Percentiles rank a stretch among this genome's conserved stretches.
These are phyloP conservation scores for Ceraceosorus bombacis DNA, from an alignment of 1,284 basidiomycete genomes.

Conservation along the genomic window DNA sequence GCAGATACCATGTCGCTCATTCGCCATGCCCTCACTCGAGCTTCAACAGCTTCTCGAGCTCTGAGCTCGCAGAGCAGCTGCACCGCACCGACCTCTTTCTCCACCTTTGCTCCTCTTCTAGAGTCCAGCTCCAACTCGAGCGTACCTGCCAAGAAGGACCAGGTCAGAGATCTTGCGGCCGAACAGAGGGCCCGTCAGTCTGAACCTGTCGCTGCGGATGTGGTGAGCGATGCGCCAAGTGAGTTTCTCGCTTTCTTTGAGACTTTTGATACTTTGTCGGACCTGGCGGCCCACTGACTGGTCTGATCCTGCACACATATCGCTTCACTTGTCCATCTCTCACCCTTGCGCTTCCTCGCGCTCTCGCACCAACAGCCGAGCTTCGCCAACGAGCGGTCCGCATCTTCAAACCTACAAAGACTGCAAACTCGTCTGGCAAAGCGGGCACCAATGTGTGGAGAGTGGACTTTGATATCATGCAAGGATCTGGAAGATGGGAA, in stretches of 20 bases:
- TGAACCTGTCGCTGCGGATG: slow-evolving; percentile 25
- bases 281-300: background rate
- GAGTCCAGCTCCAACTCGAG: no score
- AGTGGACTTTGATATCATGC: slow-evolving; percentile 86
- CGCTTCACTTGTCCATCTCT: background rate
- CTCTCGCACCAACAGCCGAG: slow-evolving; percentile 56
- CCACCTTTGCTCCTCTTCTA: no score
- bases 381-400: slow-evolving; percentile 78
- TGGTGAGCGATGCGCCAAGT: slow-evolving; percentile 36
- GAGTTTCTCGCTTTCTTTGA: slow-evolving; percentile 8
- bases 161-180: no score
- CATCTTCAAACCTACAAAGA: slow-evolving; percentile 86
- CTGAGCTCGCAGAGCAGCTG: no score
- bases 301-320: background rate
- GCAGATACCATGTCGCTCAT: no score
- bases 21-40: no score
- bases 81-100: no score
- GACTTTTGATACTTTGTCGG: background rate
- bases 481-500: slow-evolving; percentile 87
- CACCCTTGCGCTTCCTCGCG: background rate
- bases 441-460: slow-evolving; percentile 83
- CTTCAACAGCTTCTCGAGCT: no score
- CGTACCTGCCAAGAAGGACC: no score
- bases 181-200: slow-evolving; percentile 31
- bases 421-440: slow-evolving; percentile 86